phyloP scores from a whole-genome alignment of 805 yeast genomes.

The Kluyveromyces wickerhamii region DNA sequence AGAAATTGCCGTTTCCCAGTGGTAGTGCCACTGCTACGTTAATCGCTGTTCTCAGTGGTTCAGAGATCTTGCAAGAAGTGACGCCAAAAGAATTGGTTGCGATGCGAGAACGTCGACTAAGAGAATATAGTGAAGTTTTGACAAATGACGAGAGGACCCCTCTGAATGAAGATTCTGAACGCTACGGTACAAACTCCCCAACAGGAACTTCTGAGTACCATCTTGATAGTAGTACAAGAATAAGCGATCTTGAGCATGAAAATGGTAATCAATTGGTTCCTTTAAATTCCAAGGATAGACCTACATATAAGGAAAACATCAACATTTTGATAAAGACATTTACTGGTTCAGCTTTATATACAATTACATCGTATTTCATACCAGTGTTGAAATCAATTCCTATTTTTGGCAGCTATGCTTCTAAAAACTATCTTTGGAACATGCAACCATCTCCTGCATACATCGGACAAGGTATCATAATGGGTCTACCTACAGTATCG shows the following conservation, averaged over 20 bases:
- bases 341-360: slow-evolving; percentile 59
- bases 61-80: slow-evolving; percentile 38
- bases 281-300: slow-evolving; percentile 1
- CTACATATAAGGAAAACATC: slow-evolving; percentile 48
- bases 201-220: neutral
- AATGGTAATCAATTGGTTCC: neutral
- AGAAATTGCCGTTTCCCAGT: slow-evolving; percentile 85
- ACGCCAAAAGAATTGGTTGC: slow-evolving; percentile 29
- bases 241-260: too few species aligned
- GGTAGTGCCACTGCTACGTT: slow-evolving; percentile 95
- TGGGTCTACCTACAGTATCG: slow-evolving; percentile 89
- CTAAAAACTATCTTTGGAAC: slow-evolving; percentile 67
- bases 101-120: slow-evolving; percentile 22
- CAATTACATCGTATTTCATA: slow-evolving; percentile 60
- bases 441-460: slow-evolving; percentile 97
- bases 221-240: too few species aligned
- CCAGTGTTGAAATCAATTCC: slow-evolving; percentile 68
- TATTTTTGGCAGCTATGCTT: slow-evolving; percentile 59
- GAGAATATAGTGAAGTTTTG: slow-evolving; percentile 23
- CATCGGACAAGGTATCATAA: slow-evolving; percentile 93
- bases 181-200: neutral
- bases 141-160: slow-evolving; percentile 3
- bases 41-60: slow-evolving; percentile 77
- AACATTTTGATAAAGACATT: slow-evolving; percentile 56
- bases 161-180: neutral